Evolutionary conservation across 1,139 yeast species (phyloP).

Genomic region (Taphrina pruni): DNA sequence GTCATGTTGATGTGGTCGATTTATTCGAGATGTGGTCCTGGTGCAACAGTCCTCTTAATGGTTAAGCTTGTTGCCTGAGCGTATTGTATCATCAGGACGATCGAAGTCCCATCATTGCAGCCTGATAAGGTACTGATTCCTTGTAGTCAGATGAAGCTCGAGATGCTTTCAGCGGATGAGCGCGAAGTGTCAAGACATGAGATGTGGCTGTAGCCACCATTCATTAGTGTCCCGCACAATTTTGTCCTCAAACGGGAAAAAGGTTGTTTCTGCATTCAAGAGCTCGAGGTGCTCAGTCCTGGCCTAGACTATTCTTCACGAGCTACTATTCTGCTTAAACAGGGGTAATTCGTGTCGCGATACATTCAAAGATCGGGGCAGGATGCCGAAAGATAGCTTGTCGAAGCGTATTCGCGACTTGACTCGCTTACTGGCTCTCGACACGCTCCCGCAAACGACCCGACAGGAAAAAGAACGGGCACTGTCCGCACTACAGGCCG

Average conservation of each 20-base stretch:
- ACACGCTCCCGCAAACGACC: conserved; percentile 74
- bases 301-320: not conserved
- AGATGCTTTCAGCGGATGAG: not conserved
- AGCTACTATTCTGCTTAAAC: not conserved
- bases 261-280: conserved; percentile 7
- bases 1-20: not conserved
- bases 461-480: conserved; percentile 86
- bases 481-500: conserved; percentile 70
- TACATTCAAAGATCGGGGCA: not conserved
- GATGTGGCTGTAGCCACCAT: conserved; percentile 1
- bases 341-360: not conserved
- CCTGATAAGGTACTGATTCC: too few relatives aligned
- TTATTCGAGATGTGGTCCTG: not conserved
- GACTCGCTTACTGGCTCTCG: conserved; percentile 66
- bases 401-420: conserved; percentile 88
- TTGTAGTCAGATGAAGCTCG: too few relatives aligned
- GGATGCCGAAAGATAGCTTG: conserved; percentile 48
- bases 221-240: conserved; percentile 11
- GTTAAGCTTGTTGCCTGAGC: too few relatives aligned
- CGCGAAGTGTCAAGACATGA: not conserved
- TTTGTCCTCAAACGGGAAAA: not conserved
- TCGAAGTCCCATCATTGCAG: too few relatives aligned
- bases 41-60: too few relatives aligned
- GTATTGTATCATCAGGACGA: too few relatives aligned
- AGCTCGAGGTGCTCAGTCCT: not conserved